Base-by-base conservation (phyloP, 2,329 filamentous ascomycete genomes). In the Triangularia verruculosa region DNA sequence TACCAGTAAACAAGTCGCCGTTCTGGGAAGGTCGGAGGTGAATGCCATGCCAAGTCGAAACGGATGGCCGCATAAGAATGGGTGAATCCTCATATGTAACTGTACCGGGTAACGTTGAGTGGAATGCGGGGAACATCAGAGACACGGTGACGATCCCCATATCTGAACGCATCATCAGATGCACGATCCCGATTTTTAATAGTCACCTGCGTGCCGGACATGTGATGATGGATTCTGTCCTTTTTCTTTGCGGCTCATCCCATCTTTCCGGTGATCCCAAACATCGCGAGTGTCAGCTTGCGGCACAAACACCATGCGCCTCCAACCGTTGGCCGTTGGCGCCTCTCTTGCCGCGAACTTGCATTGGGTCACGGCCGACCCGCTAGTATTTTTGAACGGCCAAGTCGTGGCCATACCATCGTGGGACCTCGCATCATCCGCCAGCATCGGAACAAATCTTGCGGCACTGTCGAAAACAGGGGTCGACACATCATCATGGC, bases 401-500 rank as follows among this genome's bases (percentile, higher is more conserved):
- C 60, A 76, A n/a, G 61, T 58, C 1, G 70, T 70, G 3, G 68
- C 71, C 12, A 77, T 82, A 59, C 76, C 79, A 2, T 69, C 71
- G 22, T 86, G 84, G 83, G 74, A 81, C 63, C 69, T 86, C 17
- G 78, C 82, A 61, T 83, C 82, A 0, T 74, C 78, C 0, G 74
- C 78, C 2, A 66, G 72, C 34, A 72, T 74, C 4, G 72, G 74
- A 1, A 70, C 69, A 12, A 72, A 80, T 60, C 67, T 82, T 12
- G 64, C 71, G 3, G 65, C 66, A 0, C 70, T 84, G 39, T 85
- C 83, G 0, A 68, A 67, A 15, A 72, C 78, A 0, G 79, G 80
- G 0, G 65, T 78, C 5, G 74, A 86, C 66, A 79, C 79, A 0
- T 78, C 78, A 0, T 74, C 76, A 55, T 88, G 86, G 86, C 74